These are phyloP conservation scores for Laguncularia racemosa DNA, from an alignment of 345 rosid genomes.

Conservation along the genomic window DNA sequence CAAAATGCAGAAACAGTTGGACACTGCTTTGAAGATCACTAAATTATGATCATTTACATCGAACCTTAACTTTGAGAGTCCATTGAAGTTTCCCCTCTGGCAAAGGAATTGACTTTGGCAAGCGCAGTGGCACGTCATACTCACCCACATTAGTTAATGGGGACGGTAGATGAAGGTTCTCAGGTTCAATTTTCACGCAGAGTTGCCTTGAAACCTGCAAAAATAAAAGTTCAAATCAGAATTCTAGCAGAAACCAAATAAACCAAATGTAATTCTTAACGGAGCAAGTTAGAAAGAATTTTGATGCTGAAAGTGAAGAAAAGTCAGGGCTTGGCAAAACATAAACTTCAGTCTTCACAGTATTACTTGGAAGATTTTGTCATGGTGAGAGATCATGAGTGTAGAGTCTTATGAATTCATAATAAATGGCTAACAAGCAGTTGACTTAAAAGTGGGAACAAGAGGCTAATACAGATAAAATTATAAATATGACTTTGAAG, in stretches of 20 bases:
- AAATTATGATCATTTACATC: conserved; percentile 41
- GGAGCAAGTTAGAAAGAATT: background rate
- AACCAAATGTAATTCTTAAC: background rate
- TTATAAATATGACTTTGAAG: no score
- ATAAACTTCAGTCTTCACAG: no score
- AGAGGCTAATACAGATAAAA: no score
- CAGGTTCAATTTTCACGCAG: conserved; percentile 63
- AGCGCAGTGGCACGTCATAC: conserved; percentile 61
- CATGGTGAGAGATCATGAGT: no score
- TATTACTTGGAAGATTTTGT: no score
- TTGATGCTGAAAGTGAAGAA: no score
- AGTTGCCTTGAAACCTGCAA: conserved; percentile 85
- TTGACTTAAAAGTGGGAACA: no score
- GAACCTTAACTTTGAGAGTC: conserved; percentile 70
- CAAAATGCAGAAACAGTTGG: no score
- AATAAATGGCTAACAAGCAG: no score
- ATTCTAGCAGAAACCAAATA: background rate
- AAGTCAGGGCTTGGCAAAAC: no score
- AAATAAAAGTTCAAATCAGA: background rate
- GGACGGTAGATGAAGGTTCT: conserved; percentile 48
- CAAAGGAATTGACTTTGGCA: conserved; percentile 74
- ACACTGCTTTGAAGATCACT: no score
- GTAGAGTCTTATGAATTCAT: no score
- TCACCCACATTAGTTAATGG: conserved; percentile 68
- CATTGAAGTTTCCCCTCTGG: conserved; percentile 77